phyloP scores from a whole-genome alignment of 371 early-diverging fungal species.

The Rhizomucor miehei region DNA sequence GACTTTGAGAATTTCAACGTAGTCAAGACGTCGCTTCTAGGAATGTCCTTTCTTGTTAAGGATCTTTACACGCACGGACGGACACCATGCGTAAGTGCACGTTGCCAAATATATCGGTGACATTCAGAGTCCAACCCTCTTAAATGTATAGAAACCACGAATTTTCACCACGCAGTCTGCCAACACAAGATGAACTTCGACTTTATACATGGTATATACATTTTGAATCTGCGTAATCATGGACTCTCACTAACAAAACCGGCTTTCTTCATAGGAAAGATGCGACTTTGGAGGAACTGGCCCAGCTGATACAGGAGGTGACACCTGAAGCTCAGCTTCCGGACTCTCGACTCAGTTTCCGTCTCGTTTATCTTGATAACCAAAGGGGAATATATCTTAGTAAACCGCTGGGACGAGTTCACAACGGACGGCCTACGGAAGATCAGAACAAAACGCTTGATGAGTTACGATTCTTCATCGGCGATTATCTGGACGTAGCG shows the following conservation, averaged over 20 bases:
- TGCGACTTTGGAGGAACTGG: constrained; percentile 65
- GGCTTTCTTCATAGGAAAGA: constrained; percentile 46
- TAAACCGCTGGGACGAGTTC: constrained; percentile 55
- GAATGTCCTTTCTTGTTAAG: constrained; percentile 63
- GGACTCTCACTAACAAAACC: too few species aligned
- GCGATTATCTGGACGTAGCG: constrained; percentile 64
- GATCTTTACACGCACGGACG: constrained; percentile 42
- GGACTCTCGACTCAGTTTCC: constrained; percentile 55
- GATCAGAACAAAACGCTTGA: constrained; percentile 61
- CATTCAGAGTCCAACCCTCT: background rate
- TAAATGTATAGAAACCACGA: constrained; percentile 22
- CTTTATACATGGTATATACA: constrained; percentile 60
- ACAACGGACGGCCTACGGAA: constrained; percentile 30
- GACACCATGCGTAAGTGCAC: constrained; percentile 44
- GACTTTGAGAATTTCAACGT: background rate
- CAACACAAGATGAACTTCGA: constrained; percentile 47
- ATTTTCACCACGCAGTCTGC: constrained; percentile 39
- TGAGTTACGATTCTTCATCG: constrained; percentile 55
- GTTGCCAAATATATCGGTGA: background rate
- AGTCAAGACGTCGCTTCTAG: constrained; percentile 19
- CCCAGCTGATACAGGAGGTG: constrained; percentile 53
- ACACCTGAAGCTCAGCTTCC: constrained; percentile 51
- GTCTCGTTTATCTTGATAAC: constrained; percentile 49
- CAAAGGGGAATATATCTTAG: constrained; percentile 35
- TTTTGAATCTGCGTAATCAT: background rate